phyloP scores from a whole-genome alignment of 83 land plant species.

The Picea abies region DNA sequence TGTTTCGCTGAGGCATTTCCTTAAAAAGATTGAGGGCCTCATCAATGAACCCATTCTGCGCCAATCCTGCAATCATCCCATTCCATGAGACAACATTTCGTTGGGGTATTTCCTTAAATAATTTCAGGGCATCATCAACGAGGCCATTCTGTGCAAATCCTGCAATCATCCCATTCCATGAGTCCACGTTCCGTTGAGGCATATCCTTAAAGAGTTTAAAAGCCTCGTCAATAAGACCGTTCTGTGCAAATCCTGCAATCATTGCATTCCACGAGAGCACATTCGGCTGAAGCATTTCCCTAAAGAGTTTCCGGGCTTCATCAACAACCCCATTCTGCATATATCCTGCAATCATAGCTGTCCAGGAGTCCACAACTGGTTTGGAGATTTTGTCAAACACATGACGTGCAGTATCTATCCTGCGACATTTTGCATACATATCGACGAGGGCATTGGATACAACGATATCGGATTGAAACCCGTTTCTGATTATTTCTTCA shows the following conservation, averaged over 20 bases:
- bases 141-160: background rate
- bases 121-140: background rate
- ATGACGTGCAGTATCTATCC: slow-evolving; percentile 29
- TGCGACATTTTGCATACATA: slow-evolving; percentile 50
- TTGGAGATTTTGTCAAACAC: slow-evolving; percentile 55
- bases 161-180: slow-evolving; percentile 4
- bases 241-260: slow-evolving; percentile 8
- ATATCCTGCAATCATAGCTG: slow-evolving; percentile 59
- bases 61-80: background rate
- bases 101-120: background rate
- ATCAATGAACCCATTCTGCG: background rate
- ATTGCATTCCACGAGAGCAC: slow-evolving; percentile 13
- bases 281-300: slow-evolving; percentile 6
- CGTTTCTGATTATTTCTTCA: slow-evolving; percentile 22
- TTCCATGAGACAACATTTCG: slow-evolving; percentile 16
- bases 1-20: background rate
- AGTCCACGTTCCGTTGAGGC: background rate
- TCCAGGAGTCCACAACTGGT: slow-evolving; percentile 57
- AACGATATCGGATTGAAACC: slow-evolving; percentile 43
- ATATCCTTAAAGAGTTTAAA: background rate
- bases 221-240: background rate
- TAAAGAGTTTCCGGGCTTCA: slow-evolving; percentile 3
- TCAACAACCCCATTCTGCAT: background rate
- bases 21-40: slow-evolving; percentile 7
- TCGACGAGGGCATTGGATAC: slow-evolving; percentile 60